Base-by-base conservation (phyloP, 192 early-diverging fungal species). In the Coemansia pectinata region DNA sequence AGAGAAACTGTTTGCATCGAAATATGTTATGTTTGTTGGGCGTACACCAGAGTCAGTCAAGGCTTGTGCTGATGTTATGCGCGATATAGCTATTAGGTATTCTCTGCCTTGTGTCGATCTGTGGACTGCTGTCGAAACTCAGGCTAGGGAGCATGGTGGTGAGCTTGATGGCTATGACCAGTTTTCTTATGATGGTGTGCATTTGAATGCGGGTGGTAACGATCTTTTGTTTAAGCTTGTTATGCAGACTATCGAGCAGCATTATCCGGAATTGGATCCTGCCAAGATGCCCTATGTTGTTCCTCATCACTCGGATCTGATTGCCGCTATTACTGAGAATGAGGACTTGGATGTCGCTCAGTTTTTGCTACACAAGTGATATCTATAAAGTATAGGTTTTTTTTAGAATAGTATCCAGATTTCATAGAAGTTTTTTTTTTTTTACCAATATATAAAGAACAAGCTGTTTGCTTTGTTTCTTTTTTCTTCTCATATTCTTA, bases 131-230 rank as follows among this genome's bases (percentile, higher is more conserved):
- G 69, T 77, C 12, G 72, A 82, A 44, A 12, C 12, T 1, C 53
- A 11, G 6, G 59, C 36, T 10, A 41, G 33, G 6, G 44, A 31
- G 17, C 29, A 2, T 3, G 40, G 4, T 10, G 15, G 29, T 0
- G 48, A 63, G 41, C 47, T 60, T 39, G 72, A 66, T 7, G 67
- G 70, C 7, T 73, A 73, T 19, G 76, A 70, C 11, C 45, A 47
- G 15, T 78, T 48, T 33, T 14, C 61, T 48, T 58, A 19, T 19
- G 81, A 83, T 29, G 81, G 73, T 1, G 55, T 83, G 40, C 81
- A 83, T 25, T 59, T 83, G 6, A 83, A 73, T 40, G 70, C 50
- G 21, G 62, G 52, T n/a, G 81, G 81, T 15, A 83, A 83, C 42
- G 63, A 74, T 17, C 39, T 83, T 12, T 38, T 83, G 55, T 74